Conservation (phyloP, 1,284 basidiomycete genomes). For the Heterobasidion annosum region DNA sequence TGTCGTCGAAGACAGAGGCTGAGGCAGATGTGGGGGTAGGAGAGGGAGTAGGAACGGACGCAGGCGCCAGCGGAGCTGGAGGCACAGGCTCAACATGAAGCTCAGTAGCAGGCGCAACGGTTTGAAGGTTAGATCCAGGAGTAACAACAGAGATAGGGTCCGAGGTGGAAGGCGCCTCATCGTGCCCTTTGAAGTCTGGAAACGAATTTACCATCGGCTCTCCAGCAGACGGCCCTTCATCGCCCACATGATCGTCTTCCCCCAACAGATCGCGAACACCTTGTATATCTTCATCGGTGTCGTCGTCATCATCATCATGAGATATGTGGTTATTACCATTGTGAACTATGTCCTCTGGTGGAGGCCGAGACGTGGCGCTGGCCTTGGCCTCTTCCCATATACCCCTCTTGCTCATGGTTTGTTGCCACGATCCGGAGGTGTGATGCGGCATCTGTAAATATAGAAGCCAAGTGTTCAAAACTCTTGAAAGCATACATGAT, state of each 20-base stretch:
- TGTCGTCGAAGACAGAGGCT: neutral
- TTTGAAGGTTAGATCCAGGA: neutral
- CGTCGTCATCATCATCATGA: neutral
- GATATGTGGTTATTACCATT: neutral
- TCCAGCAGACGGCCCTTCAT: no score
- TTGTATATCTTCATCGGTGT: neutral
- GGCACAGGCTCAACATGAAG: neutral
- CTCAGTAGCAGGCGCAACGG: neutral
- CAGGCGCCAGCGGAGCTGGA: no score
- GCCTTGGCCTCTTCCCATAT: slow-evolving; percentile 6
- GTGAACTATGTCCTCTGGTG: neutral
- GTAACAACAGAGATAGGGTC: neutral
- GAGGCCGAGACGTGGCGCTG: neutral
- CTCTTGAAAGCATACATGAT: neutral
- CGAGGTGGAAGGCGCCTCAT: neutral
- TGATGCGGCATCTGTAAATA: slow-evolving; percentile 9
- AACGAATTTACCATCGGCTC: no score
- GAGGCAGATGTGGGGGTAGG: neutral
- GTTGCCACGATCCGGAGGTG: slow-evolving; percentile 6
- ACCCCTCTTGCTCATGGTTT: slow-evolving; percentile 1
- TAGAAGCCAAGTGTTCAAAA: slow-evolving; percentile 1
- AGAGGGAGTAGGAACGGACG: neutral
- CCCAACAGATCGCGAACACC: neutral
- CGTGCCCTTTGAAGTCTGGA: neutral
- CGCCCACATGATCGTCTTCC: neutral